Evolutionary conservation across 1,284 basidiomycete genomes (phyloP).

Genomic region (Ustilago tritici): DNA sequence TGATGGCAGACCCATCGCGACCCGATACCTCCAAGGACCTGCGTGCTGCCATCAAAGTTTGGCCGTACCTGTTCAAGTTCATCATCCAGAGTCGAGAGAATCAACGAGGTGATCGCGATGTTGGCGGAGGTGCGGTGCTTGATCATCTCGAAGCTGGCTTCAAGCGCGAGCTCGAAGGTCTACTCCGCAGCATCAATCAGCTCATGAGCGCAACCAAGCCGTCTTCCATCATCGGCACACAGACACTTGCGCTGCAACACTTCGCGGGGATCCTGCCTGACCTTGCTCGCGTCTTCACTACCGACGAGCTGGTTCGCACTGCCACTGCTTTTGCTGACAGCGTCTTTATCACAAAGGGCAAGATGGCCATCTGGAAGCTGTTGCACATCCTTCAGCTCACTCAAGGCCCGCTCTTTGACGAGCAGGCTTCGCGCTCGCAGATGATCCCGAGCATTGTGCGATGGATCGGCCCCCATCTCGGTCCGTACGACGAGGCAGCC

Average conservation of each 20-base stretch:
- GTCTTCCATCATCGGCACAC: constrained; percentile 90
- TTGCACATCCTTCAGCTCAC: constrained; percentile 92
- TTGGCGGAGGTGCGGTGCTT: constrained; percentile 79
- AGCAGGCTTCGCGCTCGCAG: constrained; percentile 80
- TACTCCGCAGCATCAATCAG: constrained; percentile 83
- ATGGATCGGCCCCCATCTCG: constrained; percentile 95
- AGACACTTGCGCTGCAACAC: constrained; percentile 82
- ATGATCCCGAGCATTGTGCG: constrained; percentile 88
- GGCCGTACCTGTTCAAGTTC: constrained; percentile 96
- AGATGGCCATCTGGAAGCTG: constrained; percentile 89
- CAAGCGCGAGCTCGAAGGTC: constrained; percentile 74
- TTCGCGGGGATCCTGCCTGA: constrained; percentile 93
- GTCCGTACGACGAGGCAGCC: constrained; percentile 77
- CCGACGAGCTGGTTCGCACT: constrained; percentile 70
- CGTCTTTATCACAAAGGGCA: constrained; percentile 82
- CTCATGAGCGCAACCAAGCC: constrained; percentile 88
- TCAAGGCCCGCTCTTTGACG: constrained; percentile 87
- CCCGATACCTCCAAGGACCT: constrained; percentile 82
- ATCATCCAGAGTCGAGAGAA: constrained; percentile 87
- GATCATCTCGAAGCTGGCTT: constrained; percentile 88
- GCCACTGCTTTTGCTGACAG: constrained; percentile 87
- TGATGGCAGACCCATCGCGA: constrained; percentile 80
- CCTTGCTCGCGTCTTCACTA: constrained; percentile 71
- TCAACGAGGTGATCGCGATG: constrained; percentile 80
- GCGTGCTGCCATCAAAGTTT: constrained; percentile 91